phyloP scores from a whole-genome alignment of 2,329 filamentous ascomycete species.

The Trichoderma guizhouense region DNA sequence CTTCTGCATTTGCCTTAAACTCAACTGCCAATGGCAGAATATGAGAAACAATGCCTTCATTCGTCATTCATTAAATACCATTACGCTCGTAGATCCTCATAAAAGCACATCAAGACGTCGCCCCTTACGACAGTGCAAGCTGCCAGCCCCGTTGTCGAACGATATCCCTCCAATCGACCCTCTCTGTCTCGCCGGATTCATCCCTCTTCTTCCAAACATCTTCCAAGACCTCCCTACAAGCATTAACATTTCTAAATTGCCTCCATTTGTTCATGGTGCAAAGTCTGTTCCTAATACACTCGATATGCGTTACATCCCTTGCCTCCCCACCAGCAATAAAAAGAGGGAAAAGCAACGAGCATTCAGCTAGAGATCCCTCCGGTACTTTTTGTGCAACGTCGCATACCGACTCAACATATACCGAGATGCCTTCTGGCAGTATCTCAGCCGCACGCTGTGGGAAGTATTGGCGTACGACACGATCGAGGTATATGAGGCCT shows the following conservation, averaged over 20 bases:
- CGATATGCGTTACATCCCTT: background rate
- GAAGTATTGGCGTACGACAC: background rate
- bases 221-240: background rate
- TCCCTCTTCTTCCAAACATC: background rate
- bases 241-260: background rate
- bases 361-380: background rate
- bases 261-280: background rate
- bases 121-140: background rate
- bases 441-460: background rate
- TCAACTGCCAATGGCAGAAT: background rate
- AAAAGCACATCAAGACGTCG: background rate
- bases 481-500: background rate
- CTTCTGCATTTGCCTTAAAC: background rate
- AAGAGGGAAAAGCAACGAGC: background rate
- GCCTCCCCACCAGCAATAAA: slow-evolving; percentile 1
- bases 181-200: background rate
- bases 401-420: background rate
- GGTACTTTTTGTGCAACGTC: background rate
- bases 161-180: background rate
- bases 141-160: background rate
- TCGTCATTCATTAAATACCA: background rate
- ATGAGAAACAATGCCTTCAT: background rate
- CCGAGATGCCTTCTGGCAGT: background rate
- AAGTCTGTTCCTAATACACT: background rate
- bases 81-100: background rate